Conservation (phyloP, 1,284 basidiomycete species). For the Cystobasidium slooffiae region DNA sequence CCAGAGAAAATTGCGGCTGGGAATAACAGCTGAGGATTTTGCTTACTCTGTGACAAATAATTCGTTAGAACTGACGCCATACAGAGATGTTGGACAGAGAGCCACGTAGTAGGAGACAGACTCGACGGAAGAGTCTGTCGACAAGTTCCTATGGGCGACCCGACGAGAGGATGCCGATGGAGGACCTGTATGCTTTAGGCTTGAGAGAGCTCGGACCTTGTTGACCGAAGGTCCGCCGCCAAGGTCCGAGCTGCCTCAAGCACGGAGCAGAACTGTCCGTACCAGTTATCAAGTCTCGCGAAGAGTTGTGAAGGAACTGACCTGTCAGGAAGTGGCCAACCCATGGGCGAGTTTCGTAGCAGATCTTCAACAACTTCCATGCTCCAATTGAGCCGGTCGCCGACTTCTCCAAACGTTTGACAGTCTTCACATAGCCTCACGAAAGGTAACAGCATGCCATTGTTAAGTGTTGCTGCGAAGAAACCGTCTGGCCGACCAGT, state of each 20-base stretch:
- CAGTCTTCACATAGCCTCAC: constrained; percentile 12
- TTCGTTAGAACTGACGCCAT: neutral
- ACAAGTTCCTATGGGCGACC: too few species aligned
- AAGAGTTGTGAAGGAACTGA: neutral
- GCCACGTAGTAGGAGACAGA: too few species aligned
- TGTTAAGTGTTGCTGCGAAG: constrained; percentile 39
- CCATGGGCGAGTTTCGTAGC: constrained; percentile 22
- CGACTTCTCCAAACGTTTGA: constrained; percentile 26
- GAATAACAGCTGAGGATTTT: constrained; percentile 36
- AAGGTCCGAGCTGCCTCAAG: too few species aligned
- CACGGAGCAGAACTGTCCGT: neutral
- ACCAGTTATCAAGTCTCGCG: neutral
- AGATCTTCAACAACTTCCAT: constrained; percentile 15
- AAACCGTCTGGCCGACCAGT: constrained; percentile 41
- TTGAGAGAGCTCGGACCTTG: too few species aligned
- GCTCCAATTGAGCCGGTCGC: constrained; percentile 33
- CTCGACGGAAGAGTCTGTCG: too few species aligned
- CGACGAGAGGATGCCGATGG: too few species aligned
- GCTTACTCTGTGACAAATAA: constrained; percentile 2
- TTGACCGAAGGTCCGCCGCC: too few species aligned
- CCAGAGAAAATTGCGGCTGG: constrained; percentile 36
- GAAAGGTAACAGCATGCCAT: constrained; percentile 18
- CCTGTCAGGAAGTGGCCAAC: constrained; percentile 30
- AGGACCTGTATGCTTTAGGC: too few species aligned
- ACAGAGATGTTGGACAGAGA: too few species aligned